Base-by-base conservation (phyloP, 2,329 filamentous ascomycete genomes). In the Chrysosporium queenslandicum region DNA sequence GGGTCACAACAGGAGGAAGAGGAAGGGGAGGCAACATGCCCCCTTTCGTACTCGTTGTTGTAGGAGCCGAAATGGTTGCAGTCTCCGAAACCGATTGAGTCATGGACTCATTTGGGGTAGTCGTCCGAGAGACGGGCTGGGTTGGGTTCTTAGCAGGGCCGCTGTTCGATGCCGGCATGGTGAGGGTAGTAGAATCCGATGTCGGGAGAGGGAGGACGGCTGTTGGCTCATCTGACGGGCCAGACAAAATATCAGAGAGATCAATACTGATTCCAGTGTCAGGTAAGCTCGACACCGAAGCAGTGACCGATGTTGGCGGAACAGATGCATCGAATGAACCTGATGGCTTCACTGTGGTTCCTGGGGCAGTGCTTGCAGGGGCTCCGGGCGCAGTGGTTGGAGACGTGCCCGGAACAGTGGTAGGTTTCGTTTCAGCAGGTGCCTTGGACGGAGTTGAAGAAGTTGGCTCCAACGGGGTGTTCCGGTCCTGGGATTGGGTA, bases 211-310 rank as follows among this genome's bases (percentile, higher is more conserved):
- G 46, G 7, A 30, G 23, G 1, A 41, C 7, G 2, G 12, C 9
- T 5, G 46, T 40, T 9, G 29, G 16, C n/a, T 23, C 30, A 6
- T 29, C 25, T 18, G 18, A 23, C 7, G 16, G 8, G 9, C n/a
- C 46, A 6, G 34, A 25, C 8, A 53, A n/a, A 21, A 53, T 53
- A 4, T 40, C 43, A n/a, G 51, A 53, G 29, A 53, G 51, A 12
- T 36, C 51, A 27, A 53, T 42, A 20, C 42, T 53, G 37, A 42
- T 53, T 48, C 51, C 51, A 2, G 6, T 8, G 1, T 48, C 37
- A 11, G 21, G 25, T 20, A 20, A 29, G 27, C 27, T 36, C 23
- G 7, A 46, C 41, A 39, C n/a, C 18, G 39, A 39, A 23, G 48
- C 14, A 36, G 40, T 42, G n/a, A 27, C 39, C 4, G 27, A 30